phyloP scores from a whole-genome alignment of 73 alveolate species.

The Paramecium biaurelia region DNA sequence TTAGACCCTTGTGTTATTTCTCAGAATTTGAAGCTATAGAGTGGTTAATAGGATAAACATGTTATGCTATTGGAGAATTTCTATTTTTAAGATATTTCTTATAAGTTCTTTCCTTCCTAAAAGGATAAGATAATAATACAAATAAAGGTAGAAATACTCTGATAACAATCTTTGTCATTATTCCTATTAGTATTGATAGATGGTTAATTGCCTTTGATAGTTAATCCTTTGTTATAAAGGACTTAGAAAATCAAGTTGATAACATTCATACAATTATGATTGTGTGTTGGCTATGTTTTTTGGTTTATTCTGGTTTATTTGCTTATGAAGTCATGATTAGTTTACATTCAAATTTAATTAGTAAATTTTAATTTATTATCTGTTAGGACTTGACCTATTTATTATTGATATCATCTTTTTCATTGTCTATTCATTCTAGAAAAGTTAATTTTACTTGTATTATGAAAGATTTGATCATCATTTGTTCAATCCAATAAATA shows the following conservation, averaged over 20 bases:
- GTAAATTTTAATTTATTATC: background rate
- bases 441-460: conserved; percentile 19
- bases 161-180: background rate
- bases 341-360: background rate
- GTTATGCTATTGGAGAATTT: conserved; percentile 13
- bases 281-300: background rate
- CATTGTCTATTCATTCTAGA: background rate
- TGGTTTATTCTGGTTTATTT: background rate
- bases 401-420: background rate
- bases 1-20: conserved; percentile 29
- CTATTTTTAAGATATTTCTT: background rate
- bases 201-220: conserved; percentile 28
- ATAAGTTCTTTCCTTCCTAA: background rate
- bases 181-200: conserved; percentile 31
- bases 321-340: conserved; percentile 27
- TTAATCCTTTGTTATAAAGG: background rate
- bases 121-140: background rate
- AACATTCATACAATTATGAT: background rate
- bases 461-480: conserved; percentile 21
- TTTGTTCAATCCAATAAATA: conserved; percentile 39
- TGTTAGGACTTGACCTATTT: background rate
- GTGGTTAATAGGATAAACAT: conserved; percentile 24
- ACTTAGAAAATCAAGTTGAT: background rate
- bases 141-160: background rate
- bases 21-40: conserved; percentile 16